Evolutionary conservation across 2,329 filamentous ascomycete species (phyloP).

Genomic region (Aspergillus pseudoglaucus): DNA sequence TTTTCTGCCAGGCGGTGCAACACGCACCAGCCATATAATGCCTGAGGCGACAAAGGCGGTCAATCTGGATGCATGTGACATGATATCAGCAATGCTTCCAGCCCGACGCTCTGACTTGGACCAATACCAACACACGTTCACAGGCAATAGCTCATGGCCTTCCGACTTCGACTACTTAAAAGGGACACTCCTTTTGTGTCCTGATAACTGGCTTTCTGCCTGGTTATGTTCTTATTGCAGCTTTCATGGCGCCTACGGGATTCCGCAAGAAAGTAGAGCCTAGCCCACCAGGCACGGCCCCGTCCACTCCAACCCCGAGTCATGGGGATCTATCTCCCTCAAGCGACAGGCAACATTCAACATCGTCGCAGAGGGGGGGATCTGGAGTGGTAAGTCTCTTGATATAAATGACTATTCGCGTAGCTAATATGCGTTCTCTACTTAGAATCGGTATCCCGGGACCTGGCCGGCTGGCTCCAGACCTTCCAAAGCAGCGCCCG

Average conservation of each 20-base stretch:
- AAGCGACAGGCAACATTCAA: slow-evolving; percentile 16
- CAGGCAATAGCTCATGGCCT: slow-evolving; percentile 3
- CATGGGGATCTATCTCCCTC: slow-evolving; percentile 14
- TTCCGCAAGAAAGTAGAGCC: slow-evolving; percentile 40
- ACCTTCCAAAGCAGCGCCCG: slow-evolving; percentile 39
- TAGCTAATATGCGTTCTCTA: slow-evolving; percentile 7
- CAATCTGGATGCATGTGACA: slow-evolving; percentile 24
- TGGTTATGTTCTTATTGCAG: slow-evolving; percentile 29
- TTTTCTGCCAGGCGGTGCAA: slow-evolving; percentile 11
- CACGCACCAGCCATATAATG: slow-evolving; percentile 8
- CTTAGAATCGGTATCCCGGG: slow-evolving; percentile 39
- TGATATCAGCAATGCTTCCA: slow-evolving; percentile 22
- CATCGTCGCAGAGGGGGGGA: slow-evolving; percentile 20
- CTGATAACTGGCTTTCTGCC: slow-evolving; percentile 1
- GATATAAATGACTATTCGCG: no score
- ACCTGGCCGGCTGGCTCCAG: slow-evolving; percentile 37
- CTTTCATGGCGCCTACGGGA: slow-evolving; percentile 35
- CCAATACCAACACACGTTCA: slow-evolving; percentile 3
- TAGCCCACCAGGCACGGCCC: slow-evolving; percentile 27
- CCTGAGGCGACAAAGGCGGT: slow-evolving; percentile 22
- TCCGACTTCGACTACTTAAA: not conserved
- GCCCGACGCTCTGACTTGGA: slow-evolving; percentile 1
- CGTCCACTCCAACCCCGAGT: slow-evolving; percentile 16
- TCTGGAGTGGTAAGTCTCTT: slow-evolving; percentile 26
- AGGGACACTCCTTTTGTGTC: slow-evolving; percentile 6